Evolutionary conservation across 306 rosid genomes (phyloP).

Genomic region (Medicago truncatula): MtrunA17r5.0-ANR NC_053043.1:40510501-40511000

Average conservation of each 20-base stretch:
- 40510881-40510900: not conserved
- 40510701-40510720: constrained; percentile 98
- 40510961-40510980: constrained; percentile 16
- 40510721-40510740: constrained; percentile 59
- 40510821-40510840: not conserved
- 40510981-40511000: too few species aligned
- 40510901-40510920: constrained; percentile 17
- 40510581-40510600: too few species aligned
- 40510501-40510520: too few species aligned
- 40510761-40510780: not conserved
- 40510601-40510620: not conserved
- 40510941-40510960: constrained; percentile 28
- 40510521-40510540: too few species aligned
- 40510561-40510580: too few species aligned
- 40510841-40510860: not conserved
- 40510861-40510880: constrained; percentile 6
- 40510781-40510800: not conserved
- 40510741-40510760: constrained; percentile 23
- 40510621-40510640: constrained; percentile 9
- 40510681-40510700: constrained; percentile 95
- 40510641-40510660: constrained; percentile 39
- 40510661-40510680: constrained; percentile 87
- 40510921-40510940: not conserved
- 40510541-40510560: too few species aligned
- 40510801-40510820: not conserved